Base-by-base conservation (phyloP, 169 alveolate genomes). In the Plasmodium adleri region DNA sequence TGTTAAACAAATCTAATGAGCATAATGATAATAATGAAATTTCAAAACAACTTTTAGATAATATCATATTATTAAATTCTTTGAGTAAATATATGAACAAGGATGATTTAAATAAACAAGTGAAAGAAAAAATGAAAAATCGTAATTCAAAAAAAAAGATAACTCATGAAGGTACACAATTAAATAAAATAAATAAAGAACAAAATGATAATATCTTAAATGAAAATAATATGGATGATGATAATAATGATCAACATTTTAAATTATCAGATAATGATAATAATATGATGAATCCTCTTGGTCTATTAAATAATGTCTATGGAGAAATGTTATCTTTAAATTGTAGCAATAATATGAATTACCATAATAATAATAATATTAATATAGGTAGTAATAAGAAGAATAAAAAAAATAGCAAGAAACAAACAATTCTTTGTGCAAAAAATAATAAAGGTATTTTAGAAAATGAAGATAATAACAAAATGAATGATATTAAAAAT, bases 31-130 rank as follows among this genome's bases (percentile, higher is more conserved):
- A 52, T 5, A 17, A 50, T 22, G 73, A 74, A 15, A 28, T 74
- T 17, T 58, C 88, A 50, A 74, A 74, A 54, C 60, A 26, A 4
- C 20, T 74, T 74, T 47, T 74, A 3, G 50, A 74, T 8, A 74
- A 59, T 47, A 74, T 22, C 54, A 59, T 60, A 10, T 45, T n/a
- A 15, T n/a, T 74, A 15, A n/a, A 17, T 50, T 39, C 66, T 9
- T 22, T 74, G 24, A 74, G 47, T 28, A 74, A n/a, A 43, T 20
- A 45, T 24, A 28, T 9, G 47, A 63, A 59, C 17, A 60, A 64
- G 2, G 60, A 28, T 24, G 32, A 43, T 47, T 12, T 10, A 28
- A 58, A 73, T 56, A 24, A 50, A 3, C 43, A 28, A n/a, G 15
- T 20, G 5, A 20, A 17, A 50, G 63, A 24, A 59, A 74, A 74